Evolutionary conservation across 2,329 filamentous ascomycete species (phyloP).

Genomic region (Stagonosporopsis tanaceti): DNA sequence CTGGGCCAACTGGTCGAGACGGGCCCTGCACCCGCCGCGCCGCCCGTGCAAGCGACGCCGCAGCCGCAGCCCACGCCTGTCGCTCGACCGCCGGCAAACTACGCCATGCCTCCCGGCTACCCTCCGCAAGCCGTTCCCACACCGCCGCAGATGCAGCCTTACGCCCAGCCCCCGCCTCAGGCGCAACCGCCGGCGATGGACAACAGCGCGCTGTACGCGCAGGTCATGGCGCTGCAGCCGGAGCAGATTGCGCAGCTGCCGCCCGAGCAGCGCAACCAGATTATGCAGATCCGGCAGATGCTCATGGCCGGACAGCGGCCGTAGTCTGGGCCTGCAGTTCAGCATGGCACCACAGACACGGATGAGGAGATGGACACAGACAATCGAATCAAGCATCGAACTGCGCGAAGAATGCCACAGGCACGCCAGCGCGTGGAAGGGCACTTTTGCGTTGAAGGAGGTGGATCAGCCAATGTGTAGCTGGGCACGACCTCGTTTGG

Average conservation of each 20-base stretch:
- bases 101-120: slow-evolving; percentile 43
- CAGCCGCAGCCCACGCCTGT: slow-evolving; percentile 47
- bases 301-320: slow-evolving; percentile 53
- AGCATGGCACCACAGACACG: no score
- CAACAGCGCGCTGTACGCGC: slow-evolving; percentile 77
- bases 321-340: not conserved
- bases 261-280: slow-evolving; percentile 77
- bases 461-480: not conserved
- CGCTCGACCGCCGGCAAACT: slow-evolving; percentile 41
- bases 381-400: not conserved
- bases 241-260: slow-evolving; percentile 81
- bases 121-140: slow-evolving; percentile 59
- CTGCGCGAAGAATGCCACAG: not conserved
- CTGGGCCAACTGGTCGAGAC: slow-evolving; percentile 81
- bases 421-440: not conserved
- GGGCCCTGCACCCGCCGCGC: slow-evolving; percentile 39
- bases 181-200: slow-evolving; percentile 36
- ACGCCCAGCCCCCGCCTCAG: slow-evolving; percentile 47
- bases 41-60: slow-evolving; percentile 49
- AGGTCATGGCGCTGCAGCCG: slow-evolving; percentile 81
- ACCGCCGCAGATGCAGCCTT: slow-evolving; percentile 54
- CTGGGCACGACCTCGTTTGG: not conserved
- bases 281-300: slow-evolving; percentile 76
- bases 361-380: not conserved
- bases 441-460: not conserved